A percentile compares a stretch with the other conserved stretches of the same genome.
Conservation (phyloP, 495 filamentous ascomycete species). For the Lasiosphaeriaceae sp. region DNA sequence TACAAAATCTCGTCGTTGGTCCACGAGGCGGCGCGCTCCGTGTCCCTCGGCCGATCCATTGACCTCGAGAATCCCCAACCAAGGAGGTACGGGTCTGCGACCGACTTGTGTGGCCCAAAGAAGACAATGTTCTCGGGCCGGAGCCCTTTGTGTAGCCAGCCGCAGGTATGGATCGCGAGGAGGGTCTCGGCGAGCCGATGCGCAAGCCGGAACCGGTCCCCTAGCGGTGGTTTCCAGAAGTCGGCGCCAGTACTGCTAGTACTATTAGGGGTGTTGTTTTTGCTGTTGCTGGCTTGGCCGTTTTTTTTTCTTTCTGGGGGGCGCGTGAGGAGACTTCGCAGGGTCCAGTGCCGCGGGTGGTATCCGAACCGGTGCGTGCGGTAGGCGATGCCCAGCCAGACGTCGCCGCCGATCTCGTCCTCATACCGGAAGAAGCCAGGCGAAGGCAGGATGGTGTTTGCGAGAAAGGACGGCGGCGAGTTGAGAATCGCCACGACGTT, state of each 20-base stretch:
- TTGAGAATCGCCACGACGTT: background rate
- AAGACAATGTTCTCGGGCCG: background rate
- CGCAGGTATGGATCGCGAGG: background rate
- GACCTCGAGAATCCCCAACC: background rate
- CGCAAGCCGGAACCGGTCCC: background rate
- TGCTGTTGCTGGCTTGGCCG: too few relatives aligned
- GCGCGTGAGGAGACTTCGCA: background rate
- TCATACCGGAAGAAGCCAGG: background rate
- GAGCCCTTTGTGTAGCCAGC: background rate
- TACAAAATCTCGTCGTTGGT: background rate
- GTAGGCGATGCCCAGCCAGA: background rate
- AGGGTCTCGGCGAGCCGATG: background rate
- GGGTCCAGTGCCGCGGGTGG: background rate
- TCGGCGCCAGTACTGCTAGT: too few relatives aligned
- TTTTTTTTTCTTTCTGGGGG: too few relatives aligned
- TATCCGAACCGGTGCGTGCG: background rate
- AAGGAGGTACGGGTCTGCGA: background rate
- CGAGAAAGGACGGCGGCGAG: background rate
- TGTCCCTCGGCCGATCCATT: background rate
- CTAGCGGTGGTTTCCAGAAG: background rate
- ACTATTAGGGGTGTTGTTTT: too few relatives aligned
- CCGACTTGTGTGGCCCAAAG: background rate
- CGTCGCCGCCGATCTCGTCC: too few relatives aligned
- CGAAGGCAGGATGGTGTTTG: background rate
- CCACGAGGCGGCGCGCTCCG: background rate